These are phyloP conservation scores for Pyricularia sp. DNA, from an alignment of 2,329 filamentous ascomycete species.

Conservation along the genomic window DNA sequence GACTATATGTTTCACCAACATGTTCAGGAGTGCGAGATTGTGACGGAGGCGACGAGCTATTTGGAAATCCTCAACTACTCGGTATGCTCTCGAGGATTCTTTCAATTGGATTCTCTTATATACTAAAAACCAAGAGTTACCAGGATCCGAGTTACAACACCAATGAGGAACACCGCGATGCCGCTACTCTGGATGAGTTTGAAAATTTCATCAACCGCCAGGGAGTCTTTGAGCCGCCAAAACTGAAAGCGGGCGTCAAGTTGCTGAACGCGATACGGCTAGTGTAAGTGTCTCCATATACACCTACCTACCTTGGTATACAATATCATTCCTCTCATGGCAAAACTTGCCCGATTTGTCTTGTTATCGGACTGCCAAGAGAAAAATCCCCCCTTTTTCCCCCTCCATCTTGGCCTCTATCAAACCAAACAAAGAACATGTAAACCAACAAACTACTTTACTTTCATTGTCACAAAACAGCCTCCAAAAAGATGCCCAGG, in stretches of 20 bases:
- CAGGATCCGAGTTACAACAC: constrained; percentile 41
- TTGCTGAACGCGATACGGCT: constrained; percentile 43
- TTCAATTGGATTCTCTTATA: neutral
- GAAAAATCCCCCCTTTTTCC: no score
- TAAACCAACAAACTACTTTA: neutral
- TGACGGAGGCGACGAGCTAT: constrained; percentile 44
- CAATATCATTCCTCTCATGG: no score
- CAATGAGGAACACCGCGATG: constrained; percentile 39
- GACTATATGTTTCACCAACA: constrained; percentile 46
- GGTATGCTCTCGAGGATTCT: constrained; percentile 25
- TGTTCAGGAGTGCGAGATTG: constrained; percentile 36
- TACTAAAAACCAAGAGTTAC: neutral
- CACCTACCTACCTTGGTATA: no score
- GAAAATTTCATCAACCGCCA: constrained; percentile 43
- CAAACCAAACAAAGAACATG: neutral
- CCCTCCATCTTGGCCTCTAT: neutral
- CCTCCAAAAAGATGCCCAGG: constrained; percentile 44
- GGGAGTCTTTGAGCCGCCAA: constrained; percentile 43
- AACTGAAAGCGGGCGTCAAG: constrained; percentile 30
- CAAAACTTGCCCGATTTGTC: no score
- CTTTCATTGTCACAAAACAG: constrained; percentile 20
- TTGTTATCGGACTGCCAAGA: no score
- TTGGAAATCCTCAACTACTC: constrained; percentile 52
- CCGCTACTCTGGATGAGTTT: constrained; percentile 39
- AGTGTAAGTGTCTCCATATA: constrained; percentile 30